phyloP scores from a whole-genome alignment of 2,329 filamentous ascomycete genomes.

The Fusarium humuli region DNA sequence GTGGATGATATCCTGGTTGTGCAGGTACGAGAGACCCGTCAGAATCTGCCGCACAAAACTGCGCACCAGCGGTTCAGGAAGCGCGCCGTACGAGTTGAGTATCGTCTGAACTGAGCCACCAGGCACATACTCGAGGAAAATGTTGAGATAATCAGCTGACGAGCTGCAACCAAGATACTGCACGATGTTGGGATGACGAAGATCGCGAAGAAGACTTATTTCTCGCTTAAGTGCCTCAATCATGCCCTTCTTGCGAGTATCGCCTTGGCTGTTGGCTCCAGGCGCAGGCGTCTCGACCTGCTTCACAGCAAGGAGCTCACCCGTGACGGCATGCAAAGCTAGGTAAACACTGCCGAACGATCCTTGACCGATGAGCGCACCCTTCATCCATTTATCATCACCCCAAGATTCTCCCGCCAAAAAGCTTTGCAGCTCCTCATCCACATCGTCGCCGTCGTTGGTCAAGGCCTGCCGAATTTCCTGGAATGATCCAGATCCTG shows the following conservation, averaged over 20 bases:
- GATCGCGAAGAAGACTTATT: constrained; percentile 91
- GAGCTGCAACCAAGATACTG: constrained; percentile 97
- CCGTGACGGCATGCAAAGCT: constrained; percentile 93
- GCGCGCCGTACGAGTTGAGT: constrained; percentile 97
- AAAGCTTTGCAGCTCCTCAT: constrained; percentile 91
- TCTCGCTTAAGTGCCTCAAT: constrained; percentile 97
- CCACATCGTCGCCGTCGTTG: constrained; percentile 90
- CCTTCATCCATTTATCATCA: constrained; percentile 99
- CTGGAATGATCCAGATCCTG: constrained; percentile 78
- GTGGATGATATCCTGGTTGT: constrained; percentile 95
- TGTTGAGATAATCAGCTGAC: constrained; percentile 92
- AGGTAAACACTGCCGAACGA: constrained; percentile 97
- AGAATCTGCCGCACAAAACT: constrained; percentile 98
- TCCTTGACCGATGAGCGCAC: constrained; percentile 94
- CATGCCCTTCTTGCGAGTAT: constrained; percentile 96
- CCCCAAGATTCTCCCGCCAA: constrained; percentile 94
- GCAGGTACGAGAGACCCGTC: constrained; percentile 90
- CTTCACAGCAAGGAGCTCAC: constrained; percentile 97
- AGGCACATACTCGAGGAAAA: constrained; percentile 99
- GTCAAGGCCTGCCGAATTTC: constrained; percentile 87
- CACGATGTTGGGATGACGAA: constrained; percentile 97
- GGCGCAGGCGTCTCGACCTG: constrained; percentile 91
- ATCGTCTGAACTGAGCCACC: constrained; percentile 98
- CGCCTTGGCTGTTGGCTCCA: constrained; percentile 81
- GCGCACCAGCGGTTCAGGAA: constrained; percentile 91